A percentile compares a stretch with the other conserved stretches of the same genome.
Evolutionary conservation across 345 rosid genomes (phyloP).

Genomic region (Arabidopsis arenosa): DNA sequence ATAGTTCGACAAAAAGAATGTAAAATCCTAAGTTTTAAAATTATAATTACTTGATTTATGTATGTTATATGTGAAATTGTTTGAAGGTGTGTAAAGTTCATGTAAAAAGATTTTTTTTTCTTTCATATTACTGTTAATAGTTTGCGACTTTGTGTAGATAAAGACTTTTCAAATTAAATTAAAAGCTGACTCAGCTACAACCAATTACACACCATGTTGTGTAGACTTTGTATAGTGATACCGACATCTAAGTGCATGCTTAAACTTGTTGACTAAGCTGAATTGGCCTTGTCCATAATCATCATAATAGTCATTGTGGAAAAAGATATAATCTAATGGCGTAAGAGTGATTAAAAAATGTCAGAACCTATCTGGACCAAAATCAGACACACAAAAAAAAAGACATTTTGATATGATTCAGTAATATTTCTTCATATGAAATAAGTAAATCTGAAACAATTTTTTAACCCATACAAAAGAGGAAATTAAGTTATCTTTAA

Average conservation of each 20-base stretch:
- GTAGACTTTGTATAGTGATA: conserved; percentile 22
- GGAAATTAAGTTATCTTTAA: neutral
- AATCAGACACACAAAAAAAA: neutral
- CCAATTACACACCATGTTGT: conserved; percentile 23
- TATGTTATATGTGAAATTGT: neutral
- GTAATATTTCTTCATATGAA: neutral
- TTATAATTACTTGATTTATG: neutral
- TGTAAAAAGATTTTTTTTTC: neutral
- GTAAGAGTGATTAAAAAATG: neutral
- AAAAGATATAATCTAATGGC: conserved; percentile 1
- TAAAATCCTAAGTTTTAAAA: neutral
- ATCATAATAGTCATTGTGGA: neutral
- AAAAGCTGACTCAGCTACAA: conserved; percentile 15
- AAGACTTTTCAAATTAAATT: neutral
- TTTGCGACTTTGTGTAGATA: conserved; percentile 8
- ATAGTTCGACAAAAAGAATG: neutral
- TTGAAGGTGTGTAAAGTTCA: neutral
- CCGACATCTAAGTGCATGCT: conserved; percentile 22
- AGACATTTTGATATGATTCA: neutral
- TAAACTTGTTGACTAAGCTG: conserved; percentile 40
- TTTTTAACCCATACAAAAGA: neutral
- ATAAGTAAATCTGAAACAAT: neutral
- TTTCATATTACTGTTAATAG: neutral
- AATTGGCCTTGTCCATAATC: conserved; percentile 4
- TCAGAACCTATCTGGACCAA: neutral